Percentiles rank a stretch among this genome's conserved stretches.
Conservation (phyloP, 176 grass and related monocot genomes). For the Raddia distichophylla region DNA sequence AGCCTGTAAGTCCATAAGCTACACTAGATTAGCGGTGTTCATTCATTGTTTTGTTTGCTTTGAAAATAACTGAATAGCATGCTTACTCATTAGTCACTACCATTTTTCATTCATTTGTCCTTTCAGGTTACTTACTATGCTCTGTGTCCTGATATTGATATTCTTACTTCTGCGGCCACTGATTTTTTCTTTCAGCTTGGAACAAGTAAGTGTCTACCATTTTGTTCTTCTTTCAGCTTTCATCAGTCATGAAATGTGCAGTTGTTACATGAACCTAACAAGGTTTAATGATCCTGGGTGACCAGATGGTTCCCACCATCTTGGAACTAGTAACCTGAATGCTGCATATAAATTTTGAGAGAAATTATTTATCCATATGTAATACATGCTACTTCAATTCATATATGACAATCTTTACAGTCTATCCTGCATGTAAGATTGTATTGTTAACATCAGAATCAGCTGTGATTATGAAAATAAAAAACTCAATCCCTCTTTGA, state of each 20-base stretch:
- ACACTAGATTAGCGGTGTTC: slow-evolving; percentile 20
- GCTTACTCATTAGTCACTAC: background rate
- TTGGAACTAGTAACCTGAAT: too few species aligned
- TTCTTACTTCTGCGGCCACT: slow-evolving; percentile 74
- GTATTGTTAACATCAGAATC: too few species aligned
- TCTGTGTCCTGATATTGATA: slow-evolving; percentile 89
- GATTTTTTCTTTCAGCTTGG: slow-evolving; percentile 94
- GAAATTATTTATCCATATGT: too few species aligned
- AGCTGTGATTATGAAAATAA: too few species aligned
- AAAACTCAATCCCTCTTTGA: slow-evolving; percentile 22
- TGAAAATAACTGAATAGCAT: background rate
- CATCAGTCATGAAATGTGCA: slow-evolving; percentile 6
- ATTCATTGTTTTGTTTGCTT: slow-evolving; percentile 25
- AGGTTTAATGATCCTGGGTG: background rate
- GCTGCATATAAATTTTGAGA: too few species aligned
- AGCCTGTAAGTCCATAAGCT: slow-evolving; percentile 60
- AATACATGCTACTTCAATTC: too few species aligned
- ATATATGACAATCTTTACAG: too few species aligned
- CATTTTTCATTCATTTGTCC: slow-evolving; percentile 13
- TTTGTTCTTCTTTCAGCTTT: slow-evolving; percentile 23
- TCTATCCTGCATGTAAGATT: too few species aligned
- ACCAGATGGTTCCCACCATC: too few species aligned
- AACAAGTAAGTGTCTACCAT: slow-evolving; percentile 59
- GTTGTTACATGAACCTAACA: slow-evolving; percentile 7
- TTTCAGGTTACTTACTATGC: slow-evolving; percentile 91